Evolutionary conservation across 768 basidiomycete genomes (phyloP).

Genomic region (Lanmaoa pseudosensibilis): DNA sequence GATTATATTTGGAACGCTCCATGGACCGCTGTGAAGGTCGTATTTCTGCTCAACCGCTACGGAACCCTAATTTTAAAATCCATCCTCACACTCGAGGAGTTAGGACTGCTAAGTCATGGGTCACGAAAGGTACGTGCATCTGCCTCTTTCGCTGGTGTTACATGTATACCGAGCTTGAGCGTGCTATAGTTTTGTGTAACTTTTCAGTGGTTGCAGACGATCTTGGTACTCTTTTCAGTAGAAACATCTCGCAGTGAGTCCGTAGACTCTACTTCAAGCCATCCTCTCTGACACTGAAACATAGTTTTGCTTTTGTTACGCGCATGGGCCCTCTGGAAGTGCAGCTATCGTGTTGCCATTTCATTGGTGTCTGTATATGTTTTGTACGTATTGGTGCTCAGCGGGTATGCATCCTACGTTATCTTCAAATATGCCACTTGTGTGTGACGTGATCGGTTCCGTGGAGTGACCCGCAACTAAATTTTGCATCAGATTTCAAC

Average conservation of each 20-base stretch:
- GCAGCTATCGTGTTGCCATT: neutral
- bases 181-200: slow-evolving; percentile 11
- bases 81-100: slow-evolving; percentile 12
- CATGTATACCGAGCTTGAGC: neutral
- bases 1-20: slow-evolving; percentile 12
- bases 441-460: neutral
- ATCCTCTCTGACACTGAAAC: neutral
- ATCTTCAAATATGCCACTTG: neutral
- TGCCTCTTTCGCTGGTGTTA: neutral
- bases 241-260: slow-evolving; percentile 18
- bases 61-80: slow-evolving; percentile 12
- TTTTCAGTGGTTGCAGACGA: neutral
- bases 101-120: slow-evolving; percentile 10
- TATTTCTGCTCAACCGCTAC: slow-evolving; percentile 24
- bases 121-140: slow-evolving; percentile 7
- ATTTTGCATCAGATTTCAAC: neutral
- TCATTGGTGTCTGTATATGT: slow-evolving; percentile 10
- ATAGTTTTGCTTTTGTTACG: slow-evolving; percentile 22
- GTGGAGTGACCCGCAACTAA: neutral
- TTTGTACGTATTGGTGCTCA: slow-evolving; percentile 5
- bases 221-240: neutral
- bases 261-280: neutral
- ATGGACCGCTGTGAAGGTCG: slow-evolving; percentile 9
- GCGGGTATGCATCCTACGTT: neutral
- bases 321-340: slow-evolving; percentile 21